phyloP scores from a whole-genome alignment of 2,329 filamentous ascomycete species.

The Pseudogymnoascus destructans region DNA sequence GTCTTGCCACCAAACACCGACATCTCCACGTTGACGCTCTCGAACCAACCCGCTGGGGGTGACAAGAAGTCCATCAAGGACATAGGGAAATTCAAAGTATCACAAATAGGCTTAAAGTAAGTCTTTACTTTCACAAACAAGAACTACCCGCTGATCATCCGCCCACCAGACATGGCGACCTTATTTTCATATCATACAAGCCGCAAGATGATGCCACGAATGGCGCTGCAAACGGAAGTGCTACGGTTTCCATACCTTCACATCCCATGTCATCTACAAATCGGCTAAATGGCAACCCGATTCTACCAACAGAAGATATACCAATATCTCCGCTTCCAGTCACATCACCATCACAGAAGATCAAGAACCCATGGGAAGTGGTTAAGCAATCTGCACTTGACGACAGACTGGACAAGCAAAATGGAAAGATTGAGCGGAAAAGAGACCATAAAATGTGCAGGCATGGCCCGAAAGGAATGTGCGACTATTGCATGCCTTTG shows the following conservation, averaged over 20 bases:
- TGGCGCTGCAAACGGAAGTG: constrained; percentile 29
- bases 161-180: constrained; percentile 62
- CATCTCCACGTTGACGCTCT: constrained; percentile 44
- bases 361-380: constrained; percentile 87
- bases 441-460: constrained; percentile 79
- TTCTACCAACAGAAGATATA: constrained; percentile 54
- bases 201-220: constrained; percentile 38
- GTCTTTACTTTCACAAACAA: constrained; percentile 11
- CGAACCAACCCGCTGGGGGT: constrained; percentile 45
- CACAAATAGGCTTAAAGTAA: constrained; percentile 47
- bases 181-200: constrained; percentile 76
- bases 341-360: constrained; percentile 42
- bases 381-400: constrained; percentile 81
- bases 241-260: constrained; percentile 19
- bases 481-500: constrained; percentile 94
- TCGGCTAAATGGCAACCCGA: constrained; percentile 65
- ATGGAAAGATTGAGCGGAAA: constrained; percentile 75
- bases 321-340: constrained; percentile 47
- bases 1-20: constrained; percentile 51
- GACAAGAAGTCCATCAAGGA: constrained; percentile 47
- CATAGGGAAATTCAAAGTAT: constrained; percentile 41
- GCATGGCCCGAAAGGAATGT: constrained; percentile 96
- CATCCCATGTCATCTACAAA: constrained; percentile 36
- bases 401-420: constrained; percentile 69
- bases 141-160: background rate